Percentiles rank a stretch among this genome's conserved stretches.
Conservation (phyloP, 176 grass and related monocot species). For the sorghum (Sorghum bicolor) region Sorghum_bicolor_NCBIv3 NC_012872.2:9608001-9608500, state of each 20-base stretch:
- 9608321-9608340: conserved; percentile 81
- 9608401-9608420: conserved; percentile 80
- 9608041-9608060: conserved; percentile 71
- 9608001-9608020: conserved; percentile 76
- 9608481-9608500: background rate
- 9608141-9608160: background rate
- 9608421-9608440: conserved; percentile 45
- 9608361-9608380: conserved; percentile 88
- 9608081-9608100: background rate
- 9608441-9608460: background rate
- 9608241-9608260: conserved; percentile 88
- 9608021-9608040: conserved; percentile 93
- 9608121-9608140: background rate
- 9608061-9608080: background rate
- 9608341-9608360: conserved; percentile 74
- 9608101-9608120: background rate
- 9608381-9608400: conserved; percentile 86
- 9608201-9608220: conserved; percentile 94
- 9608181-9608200: conserved; percentile 84
- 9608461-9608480: background rate
- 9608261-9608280: conserved; percentile 32
- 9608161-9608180: background rate
- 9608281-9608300: conserved; percentile 48
- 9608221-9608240: conserved; percentile 97
- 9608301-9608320: conserved; percentile 94